Base-by-base conservation (phyloP, 192 early-diverging fungal genomes). In the Backusella mclennaniae region DNA sequence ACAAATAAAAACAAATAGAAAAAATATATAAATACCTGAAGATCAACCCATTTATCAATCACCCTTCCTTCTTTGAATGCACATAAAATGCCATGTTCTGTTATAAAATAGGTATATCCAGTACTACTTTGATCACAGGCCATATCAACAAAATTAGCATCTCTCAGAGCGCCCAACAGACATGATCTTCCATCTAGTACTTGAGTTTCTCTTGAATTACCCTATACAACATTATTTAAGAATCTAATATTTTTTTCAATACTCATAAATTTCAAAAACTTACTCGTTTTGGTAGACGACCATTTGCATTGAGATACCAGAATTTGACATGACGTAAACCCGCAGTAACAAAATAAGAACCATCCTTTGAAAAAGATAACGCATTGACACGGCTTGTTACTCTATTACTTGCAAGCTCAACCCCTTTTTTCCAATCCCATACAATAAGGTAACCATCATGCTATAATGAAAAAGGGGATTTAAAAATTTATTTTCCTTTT, bases 41-140 rank as follows among this genome's bases (percentile, higher is more conserved):
- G 80, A 78, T 95, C 88, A 12, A 95, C 87, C 94, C 94, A 95
- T 80, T 93, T 95, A 73, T 94, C 92, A 80, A 95, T 82, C 3
- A 85, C 79, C 42, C 90, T 79, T 1, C 79, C 84, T 46, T 91
- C 87, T 35, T 88, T 86, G 52, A 95, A 93, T 36, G 90, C 73
- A 52, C 92, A 87, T 35, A 95, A 80, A 15, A 87, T 84, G 12
- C 94, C 94, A 38, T 86, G 86, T 0, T 89, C 87, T 12, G 93
- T 92, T 4, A 95, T 74, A 17, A 88, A 80, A 77, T 95, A 95
- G 4, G 89, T 88, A 46, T 75, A 78, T 12, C 75, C 82, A 59
- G 42, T 35, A 56, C 79, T 81, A 23, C 76, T 68, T 31, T 31
- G 70, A 74, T 86, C 84, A 66, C 90, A 89, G 9, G 75, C 86